Conservation (phyloP, 2,329 filamentous ascomycete species). For the Albophoma yamanashiensis region DNA sequence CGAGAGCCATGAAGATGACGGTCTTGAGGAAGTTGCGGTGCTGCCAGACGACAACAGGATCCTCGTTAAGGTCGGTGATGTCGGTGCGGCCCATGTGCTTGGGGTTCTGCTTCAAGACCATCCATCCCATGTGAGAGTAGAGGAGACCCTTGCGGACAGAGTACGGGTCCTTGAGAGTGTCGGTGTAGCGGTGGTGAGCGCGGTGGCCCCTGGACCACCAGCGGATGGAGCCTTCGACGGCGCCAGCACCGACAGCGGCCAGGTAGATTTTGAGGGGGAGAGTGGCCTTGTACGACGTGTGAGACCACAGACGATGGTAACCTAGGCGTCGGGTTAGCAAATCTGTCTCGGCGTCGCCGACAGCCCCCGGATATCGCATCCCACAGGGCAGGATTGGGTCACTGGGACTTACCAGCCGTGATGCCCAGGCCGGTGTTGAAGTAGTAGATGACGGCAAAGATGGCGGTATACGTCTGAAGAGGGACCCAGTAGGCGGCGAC, state of each 20-base stretch:
- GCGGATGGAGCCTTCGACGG: constrained; percentile 75
- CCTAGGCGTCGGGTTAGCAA: constrained; percentile 7
- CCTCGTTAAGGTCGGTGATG: constrained; percentile 80
- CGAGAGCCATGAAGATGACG: constrained; percentile 64
- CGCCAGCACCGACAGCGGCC: constrained; percentile 69
- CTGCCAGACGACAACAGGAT: constrained; percentile 77
- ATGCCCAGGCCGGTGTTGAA: constrained; percentile 76
- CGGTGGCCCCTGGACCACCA: constrained; percentile 87
- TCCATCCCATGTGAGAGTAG: constrained; percentile 76
- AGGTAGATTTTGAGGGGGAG: constrained; percentile 72
- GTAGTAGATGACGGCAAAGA: constrained; percentile 71
- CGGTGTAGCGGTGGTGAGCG: constrained; percentile 84
- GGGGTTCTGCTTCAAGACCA: constrained; percentile 88
- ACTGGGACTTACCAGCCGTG: constrained; percentile 50
- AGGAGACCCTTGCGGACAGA: constrained; percentile 80
- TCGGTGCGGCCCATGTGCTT: constrained; percentile 82
- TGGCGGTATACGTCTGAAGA: constrained; percentile 56
- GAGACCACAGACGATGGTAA: constrained; percentile 69
- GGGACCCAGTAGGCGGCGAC: constrained; percentile 71
- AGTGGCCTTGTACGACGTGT: constrained; percentile 71
- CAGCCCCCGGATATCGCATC: no score
- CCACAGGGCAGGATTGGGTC: background rate
- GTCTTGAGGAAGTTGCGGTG: constrained; percentile 79
- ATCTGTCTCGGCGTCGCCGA: background rate
- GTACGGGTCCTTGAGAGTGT: constrained; percentile 87